phyloP scores from a whole-genome alignment of 768 basidiomycete genomes.

The Macrolepiota fuliginosa region DNA sequence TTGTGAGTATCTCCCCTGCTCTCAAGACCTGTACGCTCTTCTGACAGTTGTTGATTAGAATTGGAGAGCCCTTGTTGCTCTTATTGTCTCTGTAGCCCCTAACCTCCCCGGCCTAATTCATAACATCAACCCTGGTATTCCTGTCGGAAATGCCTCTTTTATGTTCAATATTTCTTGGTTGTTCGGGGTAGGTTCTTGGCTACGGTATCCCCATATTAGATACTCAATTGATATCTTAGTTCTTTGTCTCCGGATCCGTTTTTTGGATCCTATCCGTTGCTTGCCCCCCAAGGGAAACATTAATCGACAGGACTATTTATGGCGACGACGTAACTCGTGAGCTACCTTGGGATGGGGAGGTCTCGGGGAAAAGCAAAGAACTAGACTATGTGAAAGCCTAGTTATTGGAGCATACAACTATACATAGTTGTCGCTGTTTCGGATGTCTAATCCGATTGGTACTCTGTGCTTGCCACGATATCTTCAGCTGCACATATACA shows the following conservation, averaged over 20 bases:
- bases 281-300: slow-evolving; percentile 43
- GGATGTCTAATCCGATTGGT: no score
- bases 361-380: background rate
- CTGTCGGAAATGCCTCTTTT: slow-evolving; percentile 53
- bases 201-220: background rate
- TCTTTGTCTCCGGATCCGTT: slow-evolving; percentile 32
- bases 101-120: slow-evolving; percentile 76
- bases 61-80: slow-evolving; percentile 73
- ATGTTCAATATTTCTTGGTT: slow-evolving; percentile 77
- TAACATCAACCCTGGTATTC: slow-evolving; percentile 64
- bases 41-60: slow-evolving; percentile 45
- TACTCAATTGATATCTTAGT: slow-evolving; percentile 24
- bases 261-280: slow-evolving; percentile 35
- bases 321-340: slow-evolving; percentile 21
- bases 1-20: slow-evolving; percentile 41
- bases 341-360: background rate
- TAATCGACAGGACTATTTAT: slow-evolving; percentile 32
- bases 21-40: background rate
- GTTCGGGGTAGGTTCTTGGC: slow-evolving; percentile 55
- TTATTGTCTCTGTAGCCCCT: slow-evolving; percentile 67
- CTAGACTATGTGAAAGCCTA: background rate
- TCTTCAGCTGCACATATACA: no score
- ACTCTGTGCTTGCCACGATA: no score
- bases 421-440: no score
- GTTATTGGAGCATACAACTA: no score